Conservation (phyloP, 345 rosid genomes). For the Hirschfeldia incana region DNA sequence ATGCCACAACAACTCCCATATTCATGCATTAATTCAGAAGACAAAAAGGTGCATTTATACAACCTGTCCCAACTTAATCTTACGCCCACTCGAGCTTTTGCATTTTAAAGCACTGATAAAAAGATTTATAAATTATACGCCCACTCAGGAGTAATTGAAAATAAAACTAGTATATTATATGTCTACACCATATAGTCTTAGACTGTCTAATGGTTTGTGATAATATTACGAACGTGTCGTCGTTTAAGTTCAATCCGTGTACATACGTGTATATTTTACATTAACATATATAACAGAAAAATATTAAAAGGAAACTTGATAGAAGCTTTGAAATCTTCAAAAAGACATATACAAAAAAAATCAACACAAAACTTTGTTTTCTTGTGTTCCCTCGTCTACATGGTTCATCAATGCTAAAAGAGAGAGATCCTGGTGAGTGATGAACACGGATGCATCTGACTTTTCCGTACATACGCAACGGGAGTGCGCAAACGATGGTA, state of each 20-base stretch:
- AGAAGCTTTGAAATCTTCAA: background rate
- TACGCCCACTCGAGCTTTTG: constrained; percentile 8
- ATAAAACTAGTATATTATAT: background rate
- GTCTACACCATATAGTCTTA: background rate
- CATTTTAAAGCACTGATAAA: background rate
- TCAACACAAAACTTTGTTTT: background rate
- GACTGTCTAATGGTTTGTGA: background rate
- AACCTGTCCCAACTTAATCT: constrained; percentile 27
- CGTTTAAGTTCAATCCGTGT: background rate
- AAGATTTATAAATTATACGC: background rate
- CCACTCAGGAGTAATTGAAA: background rate
- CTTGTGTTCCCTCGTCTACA: background rate
- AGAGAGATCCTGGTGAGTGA: background rate
- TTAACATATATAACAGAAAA: background rate
- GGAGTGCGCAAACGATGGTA: background rate
- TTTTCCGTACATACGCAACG: constrained; percentile 15
- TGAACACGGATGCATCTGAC: background rate
- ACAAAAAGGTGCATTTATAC: constrained; percentile 23
- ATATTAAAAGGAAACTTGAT: background rate
- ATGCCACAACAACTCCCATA: constrained; percentile 28
- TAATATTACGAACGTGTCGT: background rate
- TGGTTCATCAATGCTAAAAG: constrained; percentile 4
- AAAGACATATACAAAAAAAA: background rate
- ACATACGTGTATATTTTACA: background rate
- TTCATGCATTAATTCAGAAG: constrained; percentile 25